These are phyloP conservation scores for Leishmania aethiopica DNA, from an alignment of 208 protist genomes.

Conservation along the genomic window DNA sequence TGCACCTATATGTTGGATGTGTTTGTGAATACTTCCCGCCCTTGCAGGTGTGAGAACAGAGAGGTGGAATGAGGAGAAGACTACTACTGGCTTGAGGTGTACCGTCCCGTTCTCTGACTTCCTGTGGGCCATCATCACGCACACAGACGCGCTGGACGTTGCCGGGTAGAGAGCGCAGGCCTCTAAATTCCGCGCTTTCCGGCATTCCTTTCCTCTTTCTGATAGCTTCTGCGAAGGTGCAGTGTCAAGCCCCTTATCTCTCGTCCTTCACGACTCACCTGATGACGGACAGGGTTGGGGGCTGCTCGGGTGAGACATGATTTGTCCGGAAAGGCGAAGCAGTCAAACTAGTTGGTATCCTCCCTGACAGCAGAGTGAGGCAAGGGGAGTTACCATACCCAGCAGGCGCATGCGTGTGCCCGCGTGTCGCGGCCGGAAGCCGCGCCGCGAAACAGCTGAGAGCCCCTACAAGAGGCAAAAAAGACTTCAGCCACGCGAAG, in stretches of 20 bases:
- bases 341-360: not conserved
- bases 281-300: not conserved
- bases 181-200: not conserved
- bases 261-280: not conserved
- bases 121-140: not conserved
- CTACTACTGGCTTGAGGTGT: not conserved
- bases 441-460: not conserved
- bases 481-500: not conserved
- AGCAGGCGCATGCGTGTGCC: not conserved
- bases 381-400: too few relatives aligned
- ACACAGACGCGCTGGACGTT: not conserved
- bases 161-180: not conserved
- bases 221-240: not conserved
- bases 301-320: not conserved
- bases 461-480: not conserved
- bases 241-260: not conserved
- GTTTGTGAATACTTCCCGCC: not conserved
- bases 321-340: fast-evolving
- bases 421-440: too few relatives aligned
- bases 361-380: not conserved
- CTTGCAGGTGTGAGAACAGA: not conserved
- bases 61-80: not conserved
- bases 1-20: not conserved
- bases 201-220: not conserved
- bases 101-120: not conserved